Base-by-base conservation (phyloP, 371 early-diverging fungal species). In the Nematocida minor region DNA sequence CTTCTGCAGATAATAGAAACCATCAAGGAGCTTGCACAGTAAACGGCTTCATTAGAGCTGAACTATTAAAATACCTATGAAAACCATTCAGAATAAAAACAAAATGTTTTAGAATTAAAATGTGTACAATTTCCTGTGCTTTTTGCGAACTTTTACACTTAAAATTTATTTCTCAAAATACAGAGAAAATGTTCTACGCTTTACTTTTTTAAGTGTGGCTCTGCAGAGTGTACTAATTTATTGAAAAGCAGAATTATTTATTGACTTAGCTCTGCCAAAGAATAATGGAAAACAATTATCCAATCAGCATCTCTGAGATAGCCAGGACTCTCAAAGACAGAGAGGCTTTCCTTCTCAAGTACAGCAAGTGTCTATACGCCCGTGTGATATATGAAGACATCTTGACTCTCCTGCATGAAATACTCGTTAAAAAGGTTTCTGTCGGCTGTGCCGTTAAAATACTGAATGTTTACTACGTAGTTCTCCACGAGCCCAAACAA, bases 391-490 rank as follows among this genome's bases (percentile, higher is more conserved):
- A 70, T 38, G 32, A 38, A 20, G 71, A 70, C 31, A 70, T 70
- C 1, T 11, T 69, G 18, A 7, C 6, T 14, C 7, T 60, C 22
- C 16, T 46, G 6, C 25, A 55, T n/a, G 55, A 55, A 11, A 31
- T 47, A 42, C n/a, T 69, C n/a, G 20, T 16, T 40, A 18, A 9
- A 2, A 34, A 27, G 34, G 31, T 60, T 14, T 11, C 6, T 9
- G 6, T 69, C 7, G 14, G 31, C 9, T n/a, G 16, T 2, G 55
- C 69, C 11, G 29, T 62, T 6, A 11, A 32, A 18, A 0, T 69
- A 9, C 62, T 69, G 22, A 47, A 22, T 48, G 69, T 70, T 6
- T 70, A 70, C 40, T 63, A 66, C 55, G 53, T 79, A n/a, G 49
- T 77, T 32, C 32, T 74, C 3, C 20, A n/a, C 7, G 29, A 41